phyloP scores from a whole-genome alignment of 176 grass and related monocot genomes.

The Tillandsia fasciculata region DNA sequence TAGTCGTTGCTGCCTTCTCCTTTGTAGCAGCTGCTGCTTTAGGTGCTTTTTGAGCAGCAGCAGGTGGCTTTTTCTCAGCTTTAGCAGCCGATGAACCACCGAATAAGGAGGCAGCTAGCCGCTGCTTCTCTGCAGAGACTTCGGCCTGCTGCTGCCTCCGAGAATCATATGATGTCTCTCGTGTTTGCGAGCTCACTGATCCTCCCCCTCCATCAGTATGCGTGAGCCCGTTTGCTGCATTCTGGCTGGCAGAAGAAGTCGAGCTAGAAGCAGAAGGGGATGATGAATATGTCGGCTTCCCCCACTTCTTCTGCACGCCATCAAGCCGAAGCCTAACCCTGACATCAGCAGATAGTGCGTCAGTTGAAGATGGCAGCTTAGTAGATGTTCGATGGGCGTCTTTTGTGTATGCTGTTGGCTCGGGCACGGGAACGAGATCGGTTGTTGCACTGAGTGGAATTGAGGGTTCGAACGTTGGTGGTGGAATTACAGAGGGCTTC shows the following conservation, averaged over 20 bases:
- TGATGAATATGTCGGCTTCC: conserved; percentile 67
- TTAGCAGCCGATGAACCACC: conserved; percentile 51
- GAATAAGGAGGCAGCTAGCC: conserved; percentile 86
- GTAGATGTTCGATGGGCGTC: conserved; percentile 41
- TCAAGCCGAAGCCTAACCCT: conserved; percentile 73
- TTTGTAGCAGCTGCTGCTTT: conserved; percentile 30
- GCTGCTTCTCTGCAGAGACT: conserved; percentile 91
- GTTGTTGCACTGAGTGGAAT: conserved; percentile 25
- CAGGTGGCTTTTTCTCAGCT: conserved; percentile 43
- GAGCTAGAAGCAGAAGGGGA: conserved; percentile 68
- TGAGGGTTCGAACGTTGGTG: conserved; percentile 30
- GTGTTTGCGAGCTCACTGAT: conserved; percentile 32
- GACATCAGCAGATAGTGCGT: conserved; percentile 53
- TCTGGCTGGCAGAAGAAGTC: conserved; percentile 31
- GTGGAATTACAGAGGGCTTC: conserved; percentile 36
- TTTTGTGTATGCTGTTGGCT: conserved; percentile 46
- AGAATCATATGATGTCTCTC: conserved; percentile 42
- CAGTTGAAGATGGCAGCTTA: conserved; percentile 34
- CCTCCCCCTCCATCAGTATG: conserved; percentile 38
- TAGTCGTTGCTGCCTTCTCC: conserved; percentile 29
- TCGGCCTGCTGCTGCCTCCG: conserved; percentile 52
- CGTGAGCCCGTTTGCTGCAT: conserved; percentile 45
- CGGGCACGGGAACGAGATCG: conserved; percentile 67
- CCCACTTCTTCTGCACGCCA: conserved; percentile 98
- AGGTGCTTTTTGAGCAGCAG: conserved; percentile 28